Evolutionary conservation across 225 moss, liverwort and hornwort species (phyloP), one percentile per base, ranked within the genome.

Genomic region (Marchantia polymorpha): DNA sequence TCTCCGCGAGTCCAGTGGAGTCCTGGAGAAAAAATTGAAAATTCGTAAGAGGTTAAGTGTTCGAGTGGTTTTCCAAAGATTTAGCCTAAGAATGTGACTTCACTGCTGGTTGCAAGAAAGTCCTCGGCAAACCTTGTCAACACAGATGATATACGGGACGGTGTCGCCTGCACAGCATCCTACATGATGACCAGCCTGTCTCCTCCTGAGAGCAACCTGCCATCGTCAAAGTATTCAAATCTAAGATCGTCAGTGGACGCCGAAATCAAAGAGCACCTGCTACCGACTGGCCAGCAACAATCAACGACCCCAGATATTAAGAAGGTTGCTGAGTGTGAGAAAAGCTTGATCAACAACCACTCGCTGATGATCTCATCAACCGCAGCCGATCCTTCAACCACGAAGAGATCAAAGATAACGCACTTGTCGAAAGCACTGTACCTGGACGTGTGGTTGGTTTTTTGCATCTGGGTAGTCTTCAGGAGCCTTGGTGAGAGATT

Each of bases 391-490:
- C 23, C n/a, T 22, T 61, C 6, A 61, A 16, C 6, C 3, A 20
- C n/a, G 17, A 61, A 61, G 6, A 39, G 54, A 27, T 20, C 3
- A 1, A 29, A 27, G 9, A 49, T 11, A 48, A 47, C 7, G 71
- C 20, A 19, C 46, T 20, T 71, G 47, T 48, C 10, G 10, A 30
- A 9, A 7, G 69, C 26, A 39, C 10, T 39, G 5, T 83, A 99
- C 99, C 94, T 99, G 95, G 74, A 99, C 99, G 79, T 99, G 99
- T 17, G 99, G 95, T 80, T 95, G 95, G 70, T 84, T 91, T 83
- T 89, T 93, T 46, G 88, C 99, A 84, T 99, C 99, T 26, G 99
- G 95, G 79, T 99, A 99, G 84, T 99, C 99, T 88, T 95, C 92
- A 19, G 99, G 99, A 75, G 93, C 87, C 78, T 95, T 99, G 48